Base-by-base conservation (phyloP, 2,329 filamentous ascomycete genomes). In the Neocucurbitaria cava region DNA sequence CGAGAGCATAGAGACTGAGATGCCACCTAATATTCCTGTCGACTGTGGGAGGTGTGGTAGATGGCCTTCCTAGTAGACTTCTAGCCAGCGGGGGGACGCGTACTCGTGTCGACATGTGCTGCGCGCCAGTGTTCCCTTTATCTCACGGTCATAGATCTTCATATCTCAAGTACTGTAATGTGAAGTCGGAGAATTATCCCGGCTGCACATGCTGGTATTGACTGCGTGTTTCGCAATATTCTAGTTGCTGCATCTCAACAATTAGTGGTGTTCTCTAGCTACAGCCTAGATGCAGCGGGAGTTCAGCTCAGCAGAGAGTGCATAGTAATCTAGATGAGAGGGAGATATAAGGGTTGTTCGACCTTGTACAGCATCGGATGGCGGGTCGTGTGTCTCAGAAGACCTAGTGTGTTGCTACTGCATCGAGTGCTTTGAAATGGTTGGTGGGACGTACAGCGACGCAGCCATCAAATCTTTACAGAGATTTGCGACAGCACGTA, bases 191-290 rank as follows among this genome's bases (percentile, higher is more conserved):
- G 49, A 47, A 49, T 56, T 41, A 17, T 21, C 43, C 10, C 42
- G 46, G 20, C 21, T 55, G 51, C 56, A 58, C 46, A 48, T 46
- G 54, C 33, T 26, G 39, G 26, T 47, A 38, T 30, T 18, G 11
- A 41, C 11, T 40, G 47, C 40, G 45, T 52, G 45, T 61, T 61
- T 56, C 57, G 44, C 17, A 31, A 30, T 56, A 43, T 53, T 52
- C 46, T 52, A 58, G 52, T 59, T 52, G 49, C 48, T 48, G 43
- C 48, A 38, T 44, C 26, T 24, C 21, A 35, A 28, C 36, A 17
- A 7, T 17, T 17, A 30, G 41, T 36, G n/a, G 13, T 40, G 3
- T 57, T 50, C 26, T 48, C 54, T 54, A 46, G 46, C 38, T 39
- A 57, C 26, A 54, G 41, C 50, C 31, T 28, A 9, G 23, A 33